Evolutionary conservation across 1,139 yeast species (phyloP), one percentile per base, ranked within the genome.

Genomic region (Suhomyces guaymorum): DNA sequence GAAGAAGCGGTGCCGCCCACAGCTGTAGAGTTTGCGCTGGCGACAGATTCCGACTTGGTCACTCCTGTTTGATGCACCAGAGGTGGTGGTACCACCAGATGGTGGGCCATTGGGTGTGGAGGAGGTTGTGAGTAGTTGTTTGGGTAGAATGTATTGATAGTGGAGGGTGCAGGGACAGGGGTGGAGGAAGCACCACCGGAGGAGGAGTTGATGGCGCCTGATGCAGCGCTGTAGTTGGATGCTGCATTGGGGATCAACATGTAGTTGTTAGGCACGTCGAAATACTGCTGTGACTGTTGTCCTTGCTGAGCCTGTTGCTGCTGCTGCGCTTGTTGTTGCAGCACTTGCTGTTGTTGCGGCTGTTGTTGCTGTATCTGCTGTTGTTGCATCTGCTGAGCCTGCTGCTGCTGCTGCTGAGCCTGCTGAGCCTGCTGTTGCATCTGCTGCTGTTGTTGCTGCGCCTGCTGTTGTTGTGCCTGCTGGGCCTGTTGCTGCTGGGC

Each of bases 211-310:
- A 28, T 25, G 15, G 33, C 26, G 9, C 38, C 26, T n/a, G 33
- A 7, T 18, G 31, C 16, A 7, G 15, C 11, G 28, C 21, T 23
- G 24, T 33, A 24, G 22, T 27, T 35, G 25, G 29, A n/a, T 16
- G 26, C 15, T 28, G 27, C 34, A 32, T 39, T 43, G 33, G 48
- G 56, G 12, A 46, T 47, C 41, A 51, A 32, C 34, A 49, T 35
- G 39, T 49, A 49, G 37, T 51, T 50, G 33, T 46, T 49, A 10
- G 52, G 52, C 15, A 46, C 40, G 17, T 49, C 55, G 33, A 39
- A 52, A 24, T 42, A 42, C 26, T 41, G 46, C 20, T 38, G 43
- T 10, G 20, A 28, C 18, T 35, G 48, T 24, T 33, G 41, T 17
- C n/a, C 22, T 18, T 35, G 45, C 33, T 44, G n/a, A n/a, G n/a